Percentiles rank a stretch among this genome's conserved stretches.
phyloP scores from a whole-genome alignment of 2,329 filamentous ascomycete species.

The Trichoderma arundinaceum region DNA sequence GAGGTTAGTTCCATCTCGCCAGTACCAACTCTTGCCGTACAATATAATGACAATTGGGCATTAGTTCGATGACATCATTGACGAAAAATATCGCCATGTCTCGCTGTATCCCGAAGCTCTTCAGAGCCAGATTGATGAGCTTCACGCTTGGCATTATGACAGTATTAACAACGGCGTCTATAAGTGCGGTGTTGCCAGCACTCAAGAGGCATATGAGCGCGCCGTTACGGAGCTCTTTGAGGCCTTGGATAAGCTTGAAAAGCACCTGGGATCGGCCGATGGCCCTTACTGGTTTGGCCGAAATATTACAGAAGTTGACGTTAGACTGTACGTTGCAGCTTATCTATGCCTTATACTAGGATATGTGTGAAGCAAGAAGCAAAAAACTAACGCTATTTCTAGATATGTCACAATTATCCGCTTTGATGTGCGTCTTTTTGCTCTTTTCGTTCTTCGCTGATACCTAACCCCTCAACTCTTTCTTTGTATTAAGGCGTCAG shows the following conservation, averaged over 20 bases:
- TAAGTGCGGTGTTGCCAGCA: slow-evolving; percentile 80
- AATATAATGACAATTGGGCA: slow-evolving; percentile 31
- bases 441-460: not conserved
- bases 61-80: slow-evolving; percentile 71
- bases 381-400: slow-evolving; percentile 29
- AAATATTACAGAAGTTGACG: slow-evolving; percentile 77
- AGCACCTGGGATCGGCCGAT: slow-evolving; percentile 58
- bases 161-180: slow-evolving; percentile 72
- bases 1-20: slow-evolving; percentile 55
- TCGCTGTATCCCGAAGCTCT: slow-evolving; percentile 71
- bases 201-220: slow-evolving; percentile 78
- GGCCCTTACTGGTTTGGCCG: slow-evolving; percentile 77
- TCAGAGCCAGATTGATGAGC: slow-evolving; percentile 69
- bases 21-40: not conserved
- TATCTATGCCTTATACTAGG: too few relatives aligned
- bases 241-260: slow-evolving; percentile 75
- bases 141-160: slow-evolving; percentile 80
- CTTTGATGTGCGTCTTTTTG: slow-evolving; percentile 57
- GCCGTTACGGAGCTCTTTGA: slow-evolving; percentile 73
- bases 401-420: slow-evolving; percentile 71
- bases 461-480: too few relatives aligned
- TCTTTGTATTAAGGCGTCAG: too few relatives aligned
- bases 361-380: not conserved
- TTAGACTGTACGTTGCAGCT: slow-evolving; percentile 61
- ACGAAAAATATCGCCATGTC: slow-evolving; percentile 61